These are phyloP conservation scores for Amniculicola lignicola DNA, from an alignment of 495 filamentous ascomycete genomes.

Conservation along the genomic window DNA sequence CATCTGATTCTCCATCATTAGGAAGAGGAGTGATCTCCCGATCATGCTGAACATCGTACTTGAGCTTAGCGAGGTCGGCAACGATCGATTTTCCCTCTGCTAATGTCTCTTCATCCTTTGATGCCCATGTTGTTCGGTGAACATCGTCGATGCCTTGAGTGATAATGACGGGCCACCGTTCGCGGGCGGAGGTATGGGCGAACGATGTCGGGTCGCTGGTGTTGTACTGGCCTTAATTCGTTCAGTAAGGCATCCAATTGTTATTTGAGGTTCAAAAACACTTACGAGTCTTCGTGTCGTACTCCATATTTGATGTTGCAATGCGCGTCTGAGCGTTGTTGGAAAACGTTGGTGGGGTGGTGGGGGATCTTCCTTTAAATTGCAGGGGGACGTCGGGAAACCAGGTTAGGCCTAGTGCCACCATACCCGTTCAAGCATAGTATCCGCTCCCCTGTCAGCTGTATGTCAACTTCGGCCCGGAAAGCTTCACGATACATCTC, in stretches of 20 bases:
- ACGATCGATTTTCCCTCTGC: slow-evolving; percentile 85
- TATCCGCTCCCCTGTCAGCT: too few species aligned
- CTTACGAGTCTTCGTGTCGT: slow-evolving; percentile 47
- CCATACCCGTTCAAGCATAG: too few species aligned
- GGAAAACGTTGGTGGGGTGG: slow-evolving; percentile 6
- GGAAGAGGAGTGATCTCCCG: slow-evolving; percentile 72
- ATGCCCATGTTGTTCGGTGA: slow-evolving; percentile 66
- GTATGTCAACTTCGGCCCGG: too few species aligned
- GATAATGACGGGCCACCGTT: slow-evolving; percentile 91
- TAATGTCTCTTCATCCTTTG: slow-evolving; percentile 58
- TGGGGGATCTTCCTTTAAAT: slow-evolving; percentile 5
- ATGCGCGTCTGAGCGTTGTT: slow-evolving; percentile 1
- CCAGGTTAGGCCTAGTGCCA: slow-evolving; percentile 4
- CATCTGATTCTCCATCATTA: slow-evolving; percentile 77
- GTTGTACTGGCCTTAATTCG: slow-evolving; percentile 61
- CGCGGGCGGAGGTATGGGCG: slow-evolving; percentile 73
- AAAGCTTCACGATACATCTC: not conserved
- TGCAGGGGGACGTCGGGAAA: not conserved
- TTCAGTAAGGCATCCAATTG: slow-evolving; percentile 4
- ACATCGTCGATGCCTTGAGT: slow-evolving; percentile 93
- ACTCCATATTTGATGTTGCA: slow-evolving; percentile 43
- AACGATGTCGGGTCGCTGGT: slow-evolving; percentile 85
- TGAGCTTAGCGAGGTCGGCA: slow-evolving; percentile 73
- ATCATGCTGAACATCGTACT: slow-evolving; percentile 95
- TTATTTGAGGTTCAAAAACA: slow-evolving; percentile 1